Base-by-base conservation (phyloP, 352 stramenopile genomes). In the Pythium brachiatum region DNA sequence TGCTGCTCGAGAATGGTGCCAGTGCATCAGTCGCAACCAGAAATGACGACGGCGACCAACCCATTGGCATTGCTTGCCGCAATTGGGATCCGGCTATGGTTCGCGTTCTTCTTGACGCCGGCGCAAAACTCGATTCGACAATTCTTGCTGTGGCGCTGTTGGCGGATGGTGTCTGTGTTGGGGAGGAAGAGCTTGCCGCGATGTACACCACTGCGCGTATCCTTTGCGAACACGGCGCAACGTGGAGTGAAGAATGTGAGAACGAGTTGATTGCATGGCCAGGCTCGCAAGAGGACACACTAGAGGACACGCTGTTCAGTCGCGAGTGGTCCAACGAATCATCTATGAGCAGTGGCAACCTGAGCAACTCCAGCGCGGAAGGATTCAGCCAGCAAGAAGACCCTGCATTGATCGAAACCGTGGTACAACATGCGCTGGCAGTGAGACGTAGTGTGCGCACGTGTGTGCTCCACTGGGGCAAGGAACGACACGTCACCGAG, bases 261-360 rank as follows among this genome's bases (percentile, higher is more conserved):
- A 29, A 53, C 16, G 25, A 29, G 0, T 23, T 62, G 31, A 16
- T 13, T 11, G 31, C 31, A 2, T 62, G 56, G 56, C 56, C 56
- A 1, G 21, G 36, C 36, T 20, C 31, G 4, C 44, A 44, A n/a
- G n/a, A n/a, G n/a, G n/a, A n/a, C n/a, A n/a, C n/a, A n/a, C n/a
- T n/a, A 7, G 39, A 50, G 56, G 43, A 62, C 5, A 29, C 31
- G 15, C 13, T 29, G 16, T 32, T 62, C 15, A 48, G 44, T 20
- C 21, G 53, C 21, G 29, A 54, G 29, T 62, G 56, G 56, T 62
- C 56, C 2, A 62, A 55, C 8, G 56, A 62, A 26, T 62, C 56
- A 32, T 20, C 56, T 5, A 46, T 43, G 26, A 62, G 56, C 32
- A 62, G 56, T 39, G 31, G 44, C n/a, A 53, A 55, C 8, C 43